Percentiles rank a stretch among this genome's conserved stretches.
phyloP scores from a whole-genome alignment of 2,329 filamentous ascomycete species.

The Lachnellula hyalina region DNA sequence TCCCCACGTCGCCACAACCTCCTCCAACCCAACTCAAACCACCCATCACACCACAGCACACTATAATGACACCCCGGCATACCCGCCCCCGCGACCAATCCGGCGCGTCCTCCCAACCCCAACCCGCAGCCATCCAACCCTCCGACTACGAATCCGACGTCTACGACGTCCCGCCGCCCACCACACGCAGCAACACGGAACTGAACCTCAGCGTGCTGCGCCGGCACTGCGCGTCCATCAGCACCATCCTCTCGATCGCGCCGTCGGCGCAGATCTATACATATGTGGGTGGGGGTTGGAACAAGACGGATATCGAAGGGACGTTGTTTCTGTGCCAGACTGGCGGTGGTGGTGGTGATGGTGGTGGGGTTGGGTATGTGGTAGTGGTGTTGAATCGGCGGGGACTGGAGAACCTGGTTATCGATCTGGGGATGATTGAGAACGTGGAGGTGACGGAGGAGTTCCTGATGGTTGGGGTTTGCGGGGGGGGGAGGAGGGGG shows the following conservation, averaged over 20 bases:
- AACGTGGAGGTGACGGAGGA: slow-evolving; percentile 59
- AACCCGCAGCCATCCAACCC: slow-evolving; percentile 33
- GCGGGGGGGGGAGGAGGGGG: slow-evolving; percentile 14
- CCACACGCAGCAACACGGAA: slow-evolving; percentile 66
- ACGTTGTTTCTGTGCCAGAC: slow-evolving; percentile 77
- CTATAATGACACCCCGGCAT: slow-evolving; percentile 37
- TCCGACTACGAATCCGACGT: slow-evolving; percentile 49
- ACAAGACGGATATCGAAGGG: slow-evolving; percentile 80
- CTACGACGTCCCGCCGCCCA: slow-evolving; percentile 33
- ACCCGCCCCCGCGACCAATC: slow-evolving; percentile 32
- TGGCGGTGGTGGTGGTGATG: too few species aligned
- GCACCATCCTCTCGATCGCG: slow-evolving; percentile 70
- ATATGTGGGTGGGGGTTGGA: slow-evolving; percentile 70
- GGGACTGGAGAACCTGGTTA: slow-evolving; percentile 63
- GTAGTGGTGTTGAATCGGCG: slow-evolving; percentile 71
- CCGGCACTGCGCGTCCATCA: slow-evolving; percentile 72
- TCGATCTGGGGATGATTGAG: slow-evolving; percentile 55
- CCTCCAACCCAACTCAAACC: too few species aligned
- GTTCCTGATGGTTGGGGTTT: slow-evolving; percentile 42
- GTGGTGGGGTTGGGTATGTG: slow-evolving; percentile 4
- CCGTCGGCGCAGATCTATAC: slow-evolving; percentile 83
- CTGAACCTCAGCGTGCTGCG: slow-evolving; percentile 82
- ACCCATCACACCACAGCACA: neutral
- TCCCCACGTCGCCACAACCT: too few species aligned
- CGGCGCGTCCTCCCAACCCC: slow-evolving; percentile 27